Evolutionary conservation across 106 monocot genomes (phyloP), one percentile per base, ranked within the genome.

Genomic region (Phalaenopsis equestris): DNA sequence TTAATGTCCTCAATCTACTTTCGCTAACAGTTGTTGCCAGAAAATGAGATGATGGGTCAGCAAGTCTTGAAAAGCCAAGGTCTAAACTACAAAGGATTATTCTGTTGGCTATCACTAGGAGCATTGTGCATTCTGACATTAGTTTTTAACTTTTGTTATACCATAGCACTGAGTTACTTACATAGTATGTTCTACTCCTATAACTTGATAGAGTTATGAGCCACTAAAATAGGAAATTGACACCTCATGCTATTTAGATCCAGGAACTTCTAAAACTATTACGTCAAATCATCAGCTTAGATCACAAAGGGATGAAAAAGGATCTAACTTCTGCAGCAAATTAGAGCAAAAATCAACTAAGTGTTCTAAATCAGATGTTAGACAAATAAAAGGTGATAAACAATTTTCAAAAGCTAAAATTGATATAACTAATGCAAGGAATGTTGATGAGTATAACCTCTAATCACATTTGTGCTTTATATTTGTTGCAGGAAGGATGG

Each of bases 71-170:
- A 14, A 42, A 75, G 57, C 18, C 39, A 75, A 10, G 75, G 75
- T 42, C 19, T 75, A 16, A 43, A 81, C 11, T 81, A 52, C 57
- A 41, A 75, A 55, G 38, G 42, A 8, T 75, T 41, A 41, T 75
- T 74, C 23, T 81, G 75, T 30, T 81, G 81, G 81, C n/a, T 81
- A 81, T 81, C 81, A 57, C 41, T 75, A 23, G 81, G n/a, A 37
- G 81, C 75, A 41, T 75, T 81, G 42, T 75, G 75, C 45, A 55
- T 72, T 75, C 75, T 81, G 42, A 61, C 81, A 41, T 5, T 81
- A 57, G 48, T 75, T 52, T 75, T 57, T 56, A 75, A 81, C 47
- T 42, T 81, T 58, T 39, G 81, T 2, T 57, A 49, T 57, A 75
- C 81, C 12, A 56, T 81, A 75, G 81, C 81, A 37, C 75, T 81